Base-by-base conservation (phyloP, 1,284 basidiomycete species). In the Caloboletus firmus region DNA sequence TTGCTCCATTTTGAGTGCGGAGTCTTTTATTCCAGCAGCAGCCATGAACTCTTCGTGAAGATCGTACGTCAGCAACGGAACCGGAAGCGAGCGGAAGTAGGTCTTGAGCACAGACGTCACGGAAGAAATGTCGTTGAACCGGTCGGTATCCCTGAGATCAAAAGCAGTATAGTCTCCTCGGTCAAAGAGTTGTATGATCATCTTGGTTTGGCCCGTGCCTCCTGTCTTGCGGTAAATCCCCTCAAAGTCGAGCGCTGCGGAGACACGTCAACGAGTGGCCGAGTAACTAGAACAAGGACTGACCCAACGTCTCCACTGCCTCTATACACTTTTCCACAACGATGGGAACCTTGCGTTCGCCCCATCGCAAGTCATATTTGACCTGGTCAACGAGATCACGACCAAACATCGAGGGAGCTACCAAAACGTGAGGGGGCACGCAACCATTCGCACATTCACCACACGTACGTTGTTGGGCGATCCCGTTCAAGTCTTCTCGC, bases 201-300 rank as follows among this genome's bases (percentile, higher is more conserved):
- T 82, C 73, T 96, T 96, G 45, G 93, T 91, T 67, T 96, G 94
- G 10, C 91, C 85, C 32, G 91, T 87, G 7, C 97, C 97, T 22
- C 97, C 97, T 0, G 91, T 93, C 76, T 98, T 98, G 58, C 97
- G 93, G 74, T 98, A 98, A 61, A 99, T 94, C 13, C 96, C 93
- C 71, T 96, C 93, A 65, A 93, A 93, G 59, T 93, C 90, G 72
- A 96, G 78, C n/a, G 89, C 90, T 89, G 60, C 15, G 49, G n/a
- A n/a, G 30, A 40, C 24, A 17, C 15, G 53, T 46, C 41, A 57
- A 24, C 20, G 41, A 34, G 37, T 3, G 46, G 30, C 8, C 11
- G 18, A 11, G 18, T 22, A 37, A 15, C 22, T 2, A n/a, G 22
- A 9, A 24, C 4, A 28, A 22, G 12, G 37, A 76, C 85, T 59